These are phyloP conservation scores for Fraxinus quadrangulata DNA, from an alignment of 257 asterid species.

Conservation along the genomic window DNA sequence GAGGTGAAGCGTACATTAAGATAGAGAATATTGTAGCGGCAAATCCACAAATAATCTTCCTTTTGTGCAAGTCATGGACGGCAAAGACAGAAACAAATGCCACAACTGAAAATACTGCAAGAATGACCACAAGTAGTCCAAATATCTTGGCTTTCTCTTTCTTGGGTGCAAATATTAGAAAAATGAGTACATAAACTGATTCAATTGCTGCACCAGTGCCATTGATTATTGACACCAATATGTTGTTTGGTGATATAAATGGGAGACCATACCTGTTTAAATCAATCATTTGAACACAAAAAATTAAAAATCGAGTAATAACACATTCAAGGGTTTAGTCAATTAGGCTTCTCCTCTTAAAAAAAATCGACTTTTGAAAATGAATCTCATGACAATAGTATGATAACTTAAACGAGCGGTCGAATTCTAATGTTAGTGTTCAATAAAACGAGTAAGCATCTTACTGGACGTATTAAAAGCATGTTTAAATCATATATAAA, in stretches of 20 bases:
- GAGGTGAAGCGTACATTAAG: slow-evolving; percentile 81
- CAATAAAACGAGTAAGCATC: no score
- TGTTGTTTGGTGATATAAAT: slow-evolving; percentile 63
- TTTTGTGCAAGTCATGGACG: slow-evolving; percentile 37
- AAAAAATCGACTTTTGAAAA: no score
- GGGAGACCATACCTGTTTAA: slow-evolving; percentile 81
- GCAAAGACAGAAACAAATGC: slow-evolving; percentile 59
- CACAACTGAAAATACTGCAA: slow-evolving; percentile 50
- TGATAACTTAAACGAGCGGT: no score
- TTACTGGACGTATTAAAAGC: no score
- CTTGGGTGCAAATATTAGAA: slow-evolving; percentile 59
- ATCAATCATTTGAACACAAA: neutral
- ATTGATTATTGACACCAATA: slow-evolving; percentile 55
- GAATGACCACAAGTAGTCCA: slow-evolving; percentile 46
- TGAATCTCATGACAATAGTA: no score
- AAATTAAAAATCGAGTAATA: no score
- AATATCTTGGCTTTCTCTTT: slow-evolving; percentile 61
- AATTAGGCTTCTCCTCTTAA: no score
- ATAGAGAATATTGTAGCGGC: slow-evolving; percentile 68
- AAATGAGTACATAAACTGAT: slow-evolving; percentile 53
- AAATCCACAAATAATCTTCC: slow-evolving; percentile 59
- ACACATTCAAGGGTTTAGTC: no score
- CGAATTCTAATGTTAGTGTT: no score
- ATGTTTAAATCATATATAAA: no score
- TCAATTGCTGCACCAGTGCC: slow-evolving; percentile 67